phyloP scores from a whole-genome alignment of 192 early-diverging fungal species.

The Allomyces macrogynus region DNA sequence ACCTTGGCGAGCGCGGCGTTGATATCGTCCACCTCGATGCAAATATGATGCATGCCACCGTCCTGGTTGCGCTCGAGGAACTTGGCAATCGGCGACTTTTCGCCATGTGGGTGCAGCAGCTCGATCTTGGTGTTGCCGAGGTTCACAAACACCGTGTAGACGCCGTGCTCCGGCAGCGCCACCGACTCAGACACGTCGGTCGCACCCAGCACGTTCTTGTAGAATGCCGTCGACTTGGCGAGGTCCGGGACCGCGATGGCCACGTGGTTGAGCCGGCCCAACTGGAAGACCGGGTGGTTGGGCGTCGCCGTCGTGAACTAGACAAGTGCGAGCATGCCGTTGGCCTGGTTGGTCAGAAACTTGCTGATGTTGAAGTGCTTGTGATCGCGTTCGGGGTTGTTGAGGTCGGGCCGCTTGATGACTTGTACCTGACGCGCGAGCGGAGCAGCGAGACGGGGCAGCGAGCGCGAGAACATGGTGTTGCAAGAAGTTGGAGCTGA shows the following conservation, averaged over 20 bases:
- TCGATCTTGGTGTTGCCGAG: slow-evolving; percentile 76
- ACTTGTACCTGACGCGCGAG: too few species aligned
- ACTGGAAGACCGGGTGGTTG: slow-evolving; percentile 32
- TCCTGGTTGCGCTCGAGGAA: slow-evolving; percentile 60
- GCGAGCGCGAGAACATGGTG: too few species aligned
- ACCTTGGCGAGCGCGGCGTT: slow-evolving; percentile 41
- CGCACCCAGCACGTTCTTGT: slow-evolving; percentile 46
- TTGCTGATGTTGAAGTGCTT: too few species aligned
- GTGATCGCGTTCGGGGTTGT: too few species aligned
- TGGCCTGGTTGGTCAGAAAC: too few species aligned
- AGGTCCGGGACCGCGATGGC: slow-evolving; percentile 63
- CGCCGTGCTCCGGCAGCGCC: slow-evolving; percentile 59
- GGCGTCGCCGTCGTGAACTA: too few species aligned
- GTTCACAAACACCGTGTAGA: slow-evolving; percentile 67
- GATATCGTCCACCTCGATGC: slow-evolving; percentile 37
- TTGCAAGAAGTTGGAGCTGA: too few species aligned
- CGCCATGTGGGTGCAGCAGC: slow-evolving; percentile 50
- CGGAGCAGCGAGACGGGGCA: too few species aligned
- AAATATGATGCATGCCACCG: slow-evolving; percentile 44
- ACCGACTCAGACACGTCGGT: slow-evolving; percentile 39
- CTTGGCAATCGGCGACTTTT: slow-evolving; percentile 51
- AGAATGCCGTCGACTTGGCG: slow-evolving; percentile 44
- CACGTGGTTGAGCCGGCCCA: slow-evolving; percentile 61
- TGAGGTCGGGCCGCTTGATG: too few species aligned
- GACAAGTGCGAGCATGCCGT: too few species aligned